Conservation (phyloP, 768 basidiomycete genomes). For the Mycena olivaceomarginata region DNA sequence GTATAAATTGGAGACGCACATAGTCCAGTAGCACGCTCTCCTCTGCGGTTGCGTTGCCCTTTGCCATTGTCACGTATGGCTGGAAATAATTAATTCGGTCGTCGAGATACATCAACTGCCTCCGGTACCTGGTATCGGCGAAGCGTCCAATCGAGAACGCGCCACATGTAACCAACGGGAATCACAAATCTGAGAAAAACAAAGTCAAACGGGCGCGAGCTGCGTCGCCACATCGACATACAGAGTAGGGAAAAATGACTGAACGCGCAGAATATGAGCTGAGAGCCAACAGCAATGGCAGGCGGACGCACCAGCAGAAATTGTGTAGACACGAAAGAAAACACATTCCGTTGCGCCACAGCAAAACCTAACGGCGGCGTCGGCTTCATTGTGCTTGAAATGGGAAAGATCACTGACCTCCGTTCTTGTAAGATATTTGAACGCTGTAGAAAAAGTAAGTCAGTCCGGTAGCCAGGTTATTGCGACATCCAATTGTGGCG, state of each 20-base stretch:
- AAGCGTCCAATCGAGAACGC: slow-evolving; percentile 71
- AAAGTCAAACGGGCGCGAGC: neutral
- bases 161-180: slow-evolving; percentile 71
- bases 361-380: slow-evolving; percentile 66
- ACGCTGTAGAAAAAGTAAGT: slow-evolving; percentile 24
- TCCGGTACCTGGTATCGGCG: slow-evolving; percentile 74
- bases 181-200: slow-evolving; percentile 61
- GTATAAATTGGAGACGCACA: slow-evolving; percentile 57
- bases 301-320: slow-evolving; percentile 62
- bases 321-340: slow-evolving; percentile 68
- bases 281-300: neutral
- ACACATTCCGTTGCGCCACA: slow-evolving; percentile 70
- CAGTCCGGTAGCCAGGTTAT: neutral
- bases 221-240: slow-evolving; percentile 46
- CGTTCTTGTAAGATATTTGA: slow-evolving; percentile 60
- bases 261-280: slow-evolving; percentile 11
- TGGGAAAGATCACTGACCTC: slow-evolving; percentile 59
- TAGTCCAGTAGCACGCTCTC: slow-evolving; percentile 82
- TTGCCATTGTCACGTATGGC: slow-evolving; percentile 78
- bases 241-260: slow-evolving; percentile 79
- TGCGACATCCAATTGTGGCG: neutral
- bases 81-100: slow-evolving; percentile 50
- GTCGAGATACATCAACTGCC: neutral
- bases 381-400: slow-evolving; percentile 4
- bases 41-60: slow-evolving; percentile 71